Evolutionary conservation across 768 basidiomycete genomes (phyloP), one percentile per base, ranked within the genome.

Genomic region (Lactarius hengduanensis): DNA sequence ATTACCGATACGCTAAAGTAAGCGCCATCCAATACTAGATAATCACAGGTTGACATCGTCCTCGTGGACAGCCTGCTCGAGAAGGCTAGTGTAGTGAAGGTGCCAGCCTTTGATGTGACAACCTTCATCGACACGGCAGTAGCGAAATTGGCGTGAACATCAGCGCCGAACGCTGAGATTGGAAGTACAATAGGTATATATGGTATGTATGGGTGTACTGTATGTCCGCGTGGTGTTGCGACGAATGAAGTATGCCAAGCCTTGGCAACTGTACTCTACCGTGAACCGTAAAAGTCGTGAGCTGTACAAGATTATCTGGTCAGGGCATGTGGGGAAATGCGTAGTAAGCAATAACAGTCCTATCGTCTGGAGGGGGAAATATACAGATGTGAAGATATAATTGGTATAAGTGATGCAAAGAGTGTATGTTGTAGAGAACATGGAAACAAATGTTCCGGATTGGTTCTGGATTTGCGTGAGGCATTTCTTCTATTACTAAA

Each of bases 61-160:
- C 62, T 50, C 45, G 59, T 32, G 32, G 57, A 68, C 62, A 94
- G 92, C 59, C 81, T 88, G 22, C 82, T 96, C 26, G 83, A 87
- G 72, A 85, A 88, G 72, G 92, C 93, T 5, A 90, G 91, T 7
- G 90, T 90, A 11, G 83, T 94, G 57, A 83, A 82, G 69, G 74
- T 76, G 13, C 82, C 85, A 13, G 81, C 30, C 36, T 71, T 66
- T 20, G 67, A 72, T 26, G 36, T 67, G 6, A 62, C 57, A 36
- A 32, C 56, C 57, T 69, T 71, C 56, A 61, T 69, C 43, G 70
- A 69, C 60, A 60, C 53, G 30, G 34, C 53, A 15, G 60, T 69
- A 18, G 64, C 40, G 9, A 64, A 38, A 22, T 45, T 71, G 41
- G 56, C 62, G 32, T 70, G 47, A 69, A 28, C 55, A 22, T 11